Evolutionary conservation across 2,329 filamentous ascomycete species (phyloP).

Genomic region (Venturia aucupariae): DNA sequence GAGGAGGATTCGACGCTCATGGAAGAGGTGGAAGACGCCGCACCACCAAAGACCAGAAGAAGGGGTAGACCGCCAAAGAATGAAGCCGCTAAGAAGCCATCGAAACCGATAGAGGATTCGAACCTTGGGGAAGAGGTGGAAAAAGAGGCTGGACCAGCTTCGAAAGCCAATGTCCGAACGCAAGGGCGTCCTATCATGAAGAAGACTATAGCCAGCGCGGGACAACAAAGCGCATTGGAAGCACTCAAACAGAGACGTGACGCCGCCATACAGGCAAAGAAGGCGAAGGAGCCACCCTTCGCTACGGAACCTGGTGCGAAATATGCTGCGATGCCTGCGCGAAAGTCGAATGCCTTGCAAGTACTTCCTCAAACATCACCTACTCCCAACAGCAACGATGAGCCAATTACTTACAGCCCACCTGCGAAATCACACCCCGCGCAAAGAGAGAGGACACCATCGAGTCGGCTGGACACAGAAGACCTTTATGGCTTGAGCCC

Average conservation of each 20-base stretch:
- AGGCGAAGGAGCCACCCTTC: neutral
- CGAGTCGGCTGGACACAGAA: constrained; percentile 1
- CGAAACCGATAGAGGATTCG: neutral
- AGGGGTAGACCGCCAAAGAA: constrained; percentile 3
- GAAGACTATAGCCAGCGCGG: constrained; percentile 18
- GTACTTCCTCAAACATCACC: neutral
- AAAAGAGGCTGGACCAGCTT: neutral
- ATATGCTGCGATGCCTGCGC: constrained; percentile 14
- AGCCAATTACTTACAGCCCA: constrained; percentile 1
- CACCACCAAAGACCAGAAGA: neutral
- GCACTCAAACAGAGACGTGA: constrained; percentile 27
- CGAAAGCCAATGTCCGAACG: neutral
- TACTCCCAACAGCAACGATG: constrained; percentile 1
- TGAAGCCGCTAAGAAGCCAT: neutral
- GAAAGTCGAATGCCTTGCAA: neutral
- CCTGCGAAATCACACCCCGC: neutral
- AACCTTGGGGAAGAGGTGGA: neutral
- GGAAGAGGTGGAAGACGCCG: neutral
- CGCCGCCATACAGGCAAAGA: constrained; percentile 14
- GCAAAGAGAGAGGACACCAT: constrained; percentile 5
- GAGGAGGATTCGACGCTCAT: neutral
- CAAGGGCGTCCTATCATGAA: constrained; percentile 4
- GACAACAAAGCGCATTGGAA: constrained; percentile 23
- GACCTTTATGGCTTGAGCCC: constrained; percentile 15
- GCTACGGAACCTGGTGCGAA: neutral